Percentiles rank a stretch among this genome's conserved stretches.
These are phyloP conservation scores for Teunomyces pallodes DNA, from an alignment of 805 yeast genomes.

Conservation along the genomic window DNA sequence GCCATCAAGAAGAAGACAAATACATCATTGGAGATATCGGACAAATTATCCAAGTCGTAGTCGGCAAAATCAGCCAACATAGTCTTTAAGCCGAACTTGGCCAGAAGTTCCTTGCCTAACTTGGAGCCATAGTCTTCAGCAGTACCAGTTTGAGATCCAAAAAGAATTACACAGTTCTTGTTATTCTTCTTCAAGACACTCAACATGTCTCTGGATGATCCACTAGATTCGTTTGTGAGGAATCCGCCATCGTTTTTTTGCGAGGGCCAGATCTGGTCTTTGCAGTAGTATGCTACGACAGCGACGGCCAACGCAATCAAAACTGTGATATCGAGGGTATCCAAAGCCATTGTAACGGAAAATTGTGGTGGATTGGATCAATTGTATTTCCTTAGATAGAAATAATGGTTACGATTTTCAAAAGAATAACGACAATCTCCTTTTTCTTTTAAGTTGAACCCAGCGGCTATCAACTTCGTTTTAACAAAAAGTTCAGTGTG, in stretches of 20 bases:
- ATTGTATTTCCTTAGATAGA: no score
- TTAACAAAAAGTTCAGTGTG: not conserved
- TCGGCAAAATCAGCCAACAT: conserved; percentile 88
- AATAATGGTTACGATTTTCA: no score
- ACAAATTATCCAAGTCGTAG: conserved; percentile 77
- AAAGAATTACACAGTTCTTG: conserved; percentile 78
- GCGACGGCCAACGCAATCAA: conserved; percentile 66
- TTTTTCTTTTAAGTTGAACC: not conserved
- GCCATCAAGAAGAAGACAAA: conserved; percentile 73
- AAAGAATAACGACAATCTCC: no score
- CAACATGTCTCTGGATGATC: conserved; percentile 54
- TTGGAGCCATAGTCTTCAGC: conserved; percentile 96
- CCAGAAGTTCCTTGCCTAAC: conserved; percentile 81
- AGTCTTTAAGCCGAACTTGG: conserved; percentile 76
- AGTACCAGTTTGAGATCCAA: conserved; percentile 97
- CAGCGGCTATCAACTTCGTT: not conserved
- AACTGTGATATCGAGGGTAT: conserved; percentile 68
- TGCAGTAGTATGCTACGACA: conserved; percentile 62
- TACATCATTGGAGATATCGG: conserved; percentile 55
- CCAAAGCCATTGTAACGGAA: conserved; percentile 52
- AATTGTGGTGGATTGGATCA: not conserved
- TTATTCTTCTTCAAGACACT: conserved; percentile 56
- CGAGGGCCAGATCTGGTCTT: conserved; percentile 46
- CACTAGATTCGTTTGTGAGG: conserved; percentile 25
- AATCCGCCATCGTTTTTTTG: conserved; percentile 24